A percentile compares a stretch with the other conserved stretches of the same genome.
Evolutionary conservation across 768 basidiomycete genomes (phyloP).

Genomic region (Auricularia cornea): DNA sequence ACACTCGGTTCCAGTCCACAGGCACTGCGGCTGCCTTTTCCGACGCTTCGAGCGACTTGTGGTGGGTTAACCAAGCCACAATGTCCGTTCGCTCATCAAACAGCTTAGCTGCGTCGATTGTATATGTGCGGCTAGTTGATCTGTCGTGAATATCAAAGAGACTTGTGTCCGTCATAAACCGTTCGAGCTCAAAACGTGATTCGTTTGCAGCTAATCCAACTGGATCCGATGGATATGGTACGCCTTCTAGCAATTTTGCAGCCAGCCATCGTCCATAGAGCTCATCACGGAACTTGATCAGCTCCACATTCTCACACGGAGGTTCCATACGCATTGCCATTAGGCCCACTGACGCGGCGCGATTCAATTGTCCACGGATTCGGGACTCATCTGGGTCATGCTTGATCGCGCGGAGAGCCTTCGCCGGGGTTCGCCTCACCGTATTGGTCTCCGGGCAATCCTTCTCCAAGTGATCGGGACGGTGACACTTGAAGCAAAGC

Average conservation of each 20-base stretch:
- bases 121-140: not conserved
- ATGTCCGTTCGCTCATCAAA: not conserved
- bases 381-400: not conserved
- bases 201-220: not conserved
- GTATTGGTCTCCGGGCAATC: not conserved
- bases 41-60: not conserved
- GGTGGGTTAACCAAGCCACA: not conserved
- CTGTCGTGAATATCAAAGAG: not conserved
- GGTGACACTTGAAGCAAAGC: not conserved
- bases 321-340: not conserved
- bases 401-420: not conserved
- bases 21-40: not conserved
- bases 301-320: not conserved
- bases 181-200: not conserved
- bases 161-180: not conserved
- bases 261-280: not conserved
- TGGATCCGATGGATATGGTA: not conserved
- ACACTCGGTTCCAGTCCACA: not conserved
- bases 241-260: not conserved
- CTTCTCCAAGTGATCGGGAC: not conserved
- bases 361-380: not conserved
- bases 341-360: not conserved
- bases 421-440: not conserved
- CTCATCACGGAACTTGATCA: not conserved
- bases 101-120: not conserved